Evolutionary conservation across 2,329 filamentous ascomycete species (phyloP).

Genomic region (Diaporthe ilicicola): DNA sequence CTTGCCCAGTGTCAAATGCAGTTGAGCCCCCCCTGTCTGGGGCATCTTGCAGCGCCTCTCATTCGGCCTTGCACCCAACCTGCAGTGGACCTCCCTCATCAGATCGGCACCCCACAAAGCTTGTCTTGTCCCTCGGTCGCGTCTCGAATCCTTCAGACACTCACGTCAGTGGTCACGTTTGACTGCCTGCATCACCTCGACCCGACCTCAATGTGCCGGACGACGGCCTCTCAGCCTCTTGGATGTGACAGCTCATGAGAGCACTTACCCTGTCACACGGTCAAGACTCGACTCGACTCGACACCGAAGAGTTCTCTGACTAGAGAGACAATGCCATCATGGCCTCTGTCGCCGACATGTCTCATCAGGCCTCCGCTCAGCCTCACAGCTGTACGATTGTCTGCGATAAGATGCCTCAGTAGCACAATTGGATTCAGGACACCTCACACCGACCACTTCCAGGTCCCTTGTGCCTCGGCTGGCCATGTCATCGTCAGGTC

Average conservation of each 20-base stretch:
- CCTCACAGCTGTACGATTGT: not conserved
- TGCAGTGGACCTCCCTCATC: not conserved
- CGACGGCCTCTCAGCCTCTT: no score
- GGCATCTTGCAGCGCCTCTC: not conserved
- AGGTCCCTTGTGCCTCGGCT: constrained; percentile 57
- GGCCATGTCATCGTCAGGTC: constrained; percentile 62
- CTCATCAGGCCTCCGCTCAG: constrained; percentile 12
- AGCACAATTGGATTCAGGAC: constrained; percentile 7
- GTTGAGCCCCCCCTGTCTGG: not conserved
- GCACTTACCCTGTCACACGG: not conserved
- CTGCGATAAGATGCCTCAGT: constrained; percentile 3
- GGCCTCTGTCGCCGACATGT: constrained; percentile 24
- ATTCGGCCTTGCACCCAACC: not conserved
- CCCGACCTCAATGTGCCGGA: not conserved
- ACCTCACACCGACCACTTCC: constrained; percentile 49
- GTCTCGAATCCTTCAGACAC: not conserved
- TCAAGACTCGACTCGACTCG: not conserved
- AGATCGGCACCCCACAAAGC: constrained; percentile 21
- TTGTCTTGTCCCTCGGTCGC: constrained; percentile 11
- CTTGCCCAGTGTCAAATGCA: not conserved
- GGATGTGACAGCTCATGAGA: not conserved
- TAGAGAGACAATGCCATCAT: constrained; percentile 33
- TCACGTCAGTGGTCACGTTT: not conserved
- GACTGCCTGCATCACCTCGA: not conserved
- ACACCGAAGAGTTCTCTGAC: not conserved